Evolutionary conservation across 345 rosid genomes (phyloP), one percentile per base, ranked within the genome.

Genomic region (Aethionema arabicum): DNA sequence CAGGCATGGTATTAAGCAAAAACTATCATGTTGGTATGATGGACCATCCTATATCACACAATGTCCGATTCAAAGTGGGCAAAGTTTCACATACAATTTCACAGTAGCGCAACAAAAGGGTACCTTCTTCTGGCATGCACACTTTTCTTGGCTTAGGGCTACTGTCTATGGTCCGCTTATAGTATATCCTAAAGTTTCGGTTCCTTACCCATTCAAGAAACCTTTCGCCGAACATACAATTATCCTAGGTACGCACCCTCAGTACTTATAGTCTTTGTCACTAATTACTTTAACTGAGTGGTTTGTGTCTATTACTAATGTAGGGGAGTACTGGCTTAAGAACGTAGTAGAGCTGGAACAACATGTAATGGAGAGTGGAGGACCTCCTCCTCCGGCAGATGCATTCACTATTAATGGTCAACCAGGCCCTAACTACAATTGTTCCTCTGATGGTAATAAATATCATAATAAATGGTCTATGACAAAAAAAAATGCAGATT

Each of bases 1-100:
- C 32, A 87, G 98, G 98, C 98, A 91, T 67, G 98, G 96, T 12
- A 82, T 91, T 15, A 79, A 87, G 77, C 98, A 87, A 69, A 81
- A 66, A 68, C 71, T 80, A 38, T 84, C 98, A 4, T 84, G 95
- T 74, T 91, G 96, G 98, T 85, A 75, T 42, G 98, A 88, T 61
- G 96, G 96, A 50, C 93, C 98, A 4, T 77, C 98, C 5, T 88
- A 91, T 69, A 82, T 91, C 39, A 91, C 96, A 11, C 98, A 91
- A 52, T 91, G 96, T 62, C 96, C 96, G 3, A 85, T 87, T 42
- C 85, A 80, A 68, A 66, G 85, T 2, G 93, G 98, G 7, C 86
- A 85, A 48, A 77, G 73, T 61, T 87, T 85, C 77, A 85, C 91
- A 2, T 81, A 87, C 37, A 79, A 84, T 72, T 91, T 91, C 74